Evolutionary conservation across 257 asterid genomes (phyloP).

Genomic region (Rauvolfia tetraphylla): DNA sequence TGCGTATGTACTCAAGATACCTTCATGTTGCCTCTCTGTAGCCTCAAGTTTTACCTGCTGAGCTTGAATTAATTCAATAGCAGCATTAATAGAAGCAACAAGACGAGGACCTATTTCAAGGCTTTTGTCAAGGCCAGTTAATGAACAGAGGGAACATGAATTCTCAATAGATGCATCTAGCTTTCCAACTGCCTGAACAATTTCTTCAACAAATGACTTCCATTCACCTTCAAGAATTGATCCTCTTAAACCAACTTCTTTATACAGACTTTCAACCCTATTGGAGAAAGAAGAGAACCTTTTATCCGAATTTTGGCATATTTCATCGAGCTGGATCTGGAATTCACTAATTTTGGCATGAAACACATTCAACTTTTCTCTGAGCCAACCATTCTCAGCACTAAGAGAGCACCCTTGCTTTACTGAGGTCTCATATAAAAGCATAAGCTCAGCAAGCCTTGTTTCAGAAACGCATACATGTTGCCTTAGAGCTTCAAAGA

Average conservation of each 20-base stretch:
- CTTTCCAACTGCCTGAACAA: constrained; percentile 50
- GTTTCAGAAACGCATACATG: constrained; percentile 33
- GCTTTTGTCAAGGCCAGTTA: constrained; percentile 28
- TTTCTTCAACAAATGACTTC: constrained; percentile 50
- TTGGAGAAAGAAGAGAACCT: constrained; percentile 47
- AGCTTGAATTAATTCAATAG: constrained; percentile 53
- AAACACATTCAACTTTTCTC: constrained; percentile 41
- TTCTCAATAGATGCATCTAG: constrained; percentile 47
- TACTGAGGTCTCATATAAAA: constrained; percentile 43
- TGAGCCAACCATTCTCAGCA: constrained; percentile 55
- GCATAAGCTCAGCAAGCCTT: constrained; percentile 54
- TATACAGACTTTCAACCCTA: constrained; percentile 51
- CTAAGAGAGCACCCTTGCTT: constrained; percentile 49
- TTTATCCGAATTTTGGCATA: constrained; percentile 47
- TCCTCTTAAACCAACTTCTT: constrained; percentile 56
- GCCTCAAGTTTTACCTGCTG: constrained; percentile 57
- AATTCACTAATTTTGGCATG: constrained; percentile 46
- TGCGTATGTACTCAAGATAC: constrained; percentile 34
- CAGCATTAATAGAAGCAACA: constrained; percentile 55
- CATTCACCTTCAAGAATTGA: constrained; percentile 49
- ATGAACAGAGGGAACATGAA: constrained; percentile 24
- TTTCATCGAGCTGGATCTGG: constrained; percentile 54
- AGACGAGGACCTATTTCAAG: constrained; percentile 40
- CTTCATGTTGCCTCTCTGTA: constrained; percentile 41
- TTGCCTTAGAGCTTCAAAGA: constrained; percentile 58